Evolutionary conservation across 805 yeast species (phyloP).

Genomic region (Lachancea nothofagi): DNA sequence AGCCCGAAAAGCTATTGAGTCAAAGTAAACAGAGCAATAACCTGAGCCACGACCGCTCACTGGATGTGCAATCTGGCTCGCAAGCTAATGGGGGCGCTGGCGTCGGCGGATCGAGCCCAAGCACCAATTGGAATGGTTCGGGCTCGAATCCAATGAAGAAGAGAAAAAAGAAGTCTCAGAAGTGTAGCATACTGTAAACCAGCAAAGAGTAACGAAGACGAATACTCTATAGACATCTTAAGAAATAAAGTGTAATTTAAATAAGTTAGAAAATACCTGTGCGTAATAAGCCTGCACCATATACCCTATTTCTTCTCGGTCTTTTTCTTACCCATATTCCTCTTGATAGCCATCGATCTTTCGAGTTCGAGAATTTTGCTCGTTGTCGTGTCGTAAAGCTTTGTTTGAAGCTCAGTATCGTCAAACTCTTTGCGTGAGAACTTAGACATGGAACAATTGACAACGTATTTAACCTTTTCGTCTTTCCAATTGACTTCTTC

Average conservation of each 20-base stretch:
- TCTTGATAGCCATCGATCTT: conserved; percentile 60
- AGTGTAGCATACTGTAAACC: conserved; percentile 22
- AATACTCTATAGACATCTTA: too few species aligned
- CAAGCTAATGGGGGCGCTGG: conserved; percentile 5
- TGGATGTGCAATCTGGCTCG: conserved; percentile 2
- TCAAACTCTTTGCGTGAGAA: conserved; percentile 59
- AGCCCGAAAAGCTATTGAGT: conserved; percentile 34
- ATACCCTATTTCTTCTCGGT: conserved; percentile 4
- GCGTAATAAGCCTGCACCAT: too few species aligned
- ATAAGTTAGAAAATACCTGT: too few species aligned
- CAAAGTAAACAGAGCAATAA: conserved; percentile 5
- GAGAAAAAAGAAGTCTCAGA: conserved; percentile 20
- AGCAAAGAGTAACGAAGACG: too few species aligned
- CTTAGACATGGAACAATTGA: conserved; percentile 57
- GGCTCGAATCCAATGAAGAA: conserved; percentile 3
- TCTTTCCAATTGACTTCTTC: conserved; percentile 58
- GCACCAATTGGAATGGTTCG: conserved; percentile 1
- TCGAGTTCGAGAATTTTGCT: conserved; percentile 55
- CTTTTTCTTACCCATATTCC: conserved; percentile 39
- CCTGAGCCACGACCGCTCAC: conserved; percentile 2
- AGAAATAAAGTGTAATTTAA: too few species aligned
- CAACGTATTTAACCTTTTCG: conserved; percentile 42
- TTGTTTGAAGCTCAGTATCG: conserved; percentile 54
- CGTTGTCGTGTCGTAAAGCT: conserved; percentile 57
- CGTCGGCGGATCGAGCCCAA: conserved; percentile 10